Evolutionary conservation across 2,329 filamentous ascomycete genomes (phyloP), one percentile per base, ranked within the genome.

Genomic region (Magnaporthales sp.): DNA sequence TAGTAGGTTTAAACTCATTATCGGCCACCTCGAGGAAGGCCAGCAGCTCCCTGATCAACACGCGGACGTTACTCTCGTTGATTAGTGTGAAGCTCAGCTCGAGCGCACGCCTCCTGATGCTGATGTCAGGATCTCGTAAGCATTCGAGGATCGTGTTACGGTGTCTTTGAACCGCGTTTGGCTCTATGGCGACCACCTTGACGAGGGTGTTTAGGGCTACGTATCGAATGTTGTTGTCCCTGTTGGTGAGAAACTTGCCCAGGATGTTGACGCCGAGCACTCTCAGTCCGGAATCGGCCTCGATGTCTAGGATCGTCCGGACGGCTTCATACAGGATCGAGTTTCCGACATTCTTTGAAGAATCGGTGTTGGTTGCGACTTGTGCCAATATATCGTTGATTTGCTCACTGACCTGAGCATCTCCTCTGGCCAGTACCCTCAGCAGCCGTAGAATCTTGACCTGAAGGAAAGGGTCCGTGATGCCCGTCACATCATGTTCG

Each of bases 161-260:
- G 77, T 99, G 95, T 75, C 95, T 86, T 77, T 99, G 95, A 1
- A 99, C 95, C 3, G 95, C 95, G 75, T 98, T 98, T 15, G 95
- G 95, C 76, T 99, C 95, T 63, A 99, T 93, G 4, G 95, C 95
- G 62, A 99, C 95, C 22, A 99, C 95, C 79, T 97, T 98, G 80
- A 97, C 96, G 64, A 99, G 82, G 0, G 95, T 99, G 78, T 99
- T 99, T 65, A 99, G 83, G 22, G 95, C 95, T 65, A 99, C 95
- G 75, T 99, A 99, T 77, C 95, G 90, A 73, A 99, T 99, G 76
- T 99, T 99, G 83, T 99, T 99, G 79, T 99, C 95, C 72, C 94
- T 89, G 81, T 99, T 99, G n/a, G 93, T 90, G 69, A 99, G 80
- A 80, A 99, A 99, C 76, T 79, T 99, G 76, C 96, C 95, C 27